phyloP scores from a whole-genome alignment of 225 moss, liverwort and hornwort genomes.

The Asterella californica region DNA sequence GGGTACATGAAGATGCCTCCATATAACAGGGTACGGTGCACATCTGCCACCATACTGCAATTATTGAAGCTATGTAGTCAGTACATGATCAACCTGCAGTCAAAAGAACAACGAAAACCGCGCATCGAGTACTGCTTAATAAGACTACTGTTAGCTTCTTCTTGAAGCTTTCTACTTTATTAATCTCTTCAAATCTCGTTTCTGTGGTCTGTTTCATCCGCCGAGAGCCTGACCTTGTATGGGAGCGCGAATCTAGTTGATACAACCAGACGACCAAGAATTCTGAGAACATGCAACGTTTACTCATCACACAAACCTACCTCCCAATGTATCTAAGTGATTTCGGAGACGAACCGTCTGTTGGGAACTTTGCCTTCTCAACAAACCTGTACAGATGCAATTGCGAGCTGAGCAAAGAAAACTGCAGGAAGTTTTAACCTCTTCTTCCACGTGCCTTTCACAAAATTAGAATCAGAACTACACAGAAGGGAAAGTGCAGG shows the following conservation, averaged over 20 bases:
- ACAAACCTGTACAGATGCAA: slow-evolving; percentile 49
- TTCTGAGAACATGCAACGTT: not conserved
- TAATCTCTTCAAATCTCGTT: not conserved
- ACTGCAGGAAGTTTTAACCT: not conserved
- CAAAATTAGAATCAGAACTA: not conserved
- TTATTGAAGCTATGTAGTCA: not conserved
- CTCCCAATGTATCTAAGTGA: slow-evolving; percentile 97
- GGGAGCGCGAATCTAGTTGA: not conserved
- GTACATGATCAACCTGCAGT: not conserved
- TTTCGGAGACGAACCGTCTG: slow-evolving; percentile 85
- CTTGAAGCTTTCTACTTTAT: not conserved
- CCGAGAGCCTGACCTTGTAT: not conserved
- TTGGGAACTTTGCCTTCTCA: slow-evolving; percentile 79
- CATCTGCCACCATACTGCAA: slow-evolving; percentile 97
- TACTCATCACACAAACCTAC: slow-evolving; percentile 32
- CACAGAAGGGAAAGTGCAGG: not conserved
- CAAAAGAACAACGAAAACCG: not conserved
- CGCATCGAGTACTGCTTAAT: not conserved
- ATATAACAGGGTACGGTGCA: slow-evolving; percentile 90
- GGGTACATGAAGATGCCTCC: slow-evolving; percentile 99
- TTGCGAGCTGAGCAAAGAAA: not conserved
- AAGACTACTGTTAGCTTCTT: not conserved
- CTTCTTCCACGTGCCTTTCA: not conserved
- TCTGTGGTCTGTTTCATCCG: not conserved
- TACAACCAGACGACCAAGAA: not conserved